phyloP scores from a whole-genome alignment of 1,284 basidiomycete genomes.

The Irpex lacteus region DNA sequence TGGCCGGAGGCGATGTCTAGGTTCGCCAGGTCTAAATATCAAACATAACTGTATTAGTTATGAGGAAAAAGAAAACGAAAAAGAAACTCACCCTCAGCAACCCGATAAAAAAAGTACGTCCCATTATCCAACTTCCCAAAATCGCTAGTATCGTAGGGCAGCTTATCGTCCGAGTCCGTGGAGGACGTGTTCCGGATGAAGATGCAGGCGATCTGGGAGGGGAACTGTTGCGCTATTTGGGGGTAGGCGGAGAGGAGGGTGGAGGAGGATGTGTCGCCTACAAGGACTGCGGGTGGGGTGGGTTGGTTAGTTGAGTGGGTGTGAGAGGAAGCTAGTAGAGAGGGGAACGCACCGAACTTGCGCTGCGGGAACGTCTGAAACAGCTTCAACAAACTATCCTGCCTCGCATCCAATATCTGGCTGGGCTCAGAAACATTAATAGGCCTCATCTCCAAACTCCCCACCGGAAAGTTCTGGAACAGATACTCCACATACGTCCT shows the following conservation, averaged over 20 bases:
- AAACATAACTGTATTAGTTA: too few species aligned
- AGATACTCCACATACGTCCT: conserved; percentile 31
- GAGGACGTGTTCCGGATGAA: conserved; percentile 30
- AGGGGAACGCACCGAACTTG: conserved; percentile 23
- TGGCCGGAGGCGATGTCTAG: conserved; percentile 23
- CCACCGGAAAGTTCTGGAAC: conserved; percentile 29
- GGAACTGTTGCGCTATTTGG: conserved; percentile 26
- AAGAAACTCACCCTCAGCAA: conserved; percentile 22
- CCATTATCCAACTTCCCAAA: conserved; percentile 28
- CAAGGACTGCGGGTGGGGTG: conserved; percentile 17
- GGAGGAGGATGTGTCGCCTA: conserved; percentile 30
- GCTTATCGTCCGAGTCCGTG: conserved; percentile 30
- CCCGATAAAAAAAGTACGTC: conserved; percentile 30
- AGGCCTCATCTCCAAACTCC: conserved; percentile 31
- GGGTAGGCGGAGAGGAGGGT: conserved; percentile 31
- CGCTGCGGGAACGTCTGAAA: conserved; percentile 31
- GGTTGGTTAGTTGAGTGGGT: neutral
- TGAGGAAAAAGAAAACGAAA: too few species aligned
- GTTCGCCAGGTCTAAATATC: conserved; percentile 22
- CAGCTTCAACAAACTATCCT: conserved; percentile 27
- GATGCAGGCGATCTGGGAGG: conserved; percentile 30
- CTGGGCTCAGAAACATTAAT: conserved; percentile 30
- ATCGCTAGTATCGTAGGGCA: conserved; percentile 29
- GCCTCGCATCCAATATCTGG: conserved; percentile 27
- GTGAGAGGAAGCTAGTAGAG: too few species aligned